These are phyloP conservation scores for Asterochloris erici DNA, from an alignment of 139 green algal genomes.

Conservation along the genomic window DNA sequence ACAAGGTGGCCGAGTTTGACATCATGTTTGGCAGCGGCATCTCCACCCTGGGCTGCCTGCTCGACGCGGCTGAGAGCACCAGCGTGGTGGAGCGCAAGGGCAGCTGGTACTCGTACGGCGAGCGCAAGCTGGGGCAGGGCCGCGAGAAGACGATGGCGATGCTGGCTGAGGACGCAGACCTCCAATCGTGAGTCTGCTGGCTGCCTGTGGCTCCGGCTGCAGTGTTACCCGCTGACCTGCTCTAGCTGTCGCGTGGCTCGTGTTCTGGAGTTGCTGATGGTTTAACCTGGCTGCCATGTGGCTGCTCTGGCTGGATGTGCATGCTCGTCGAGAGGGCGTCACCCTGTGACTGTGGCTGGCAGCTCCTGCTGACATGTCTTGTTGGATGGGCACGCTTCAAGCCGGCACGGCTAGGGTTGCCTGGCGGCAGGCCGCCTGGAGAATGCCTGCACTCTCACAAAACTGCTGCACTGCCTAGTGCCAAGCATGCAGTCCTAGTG, in stretches of 20 bases:
- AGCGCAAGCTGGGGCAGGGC: slow-evolving; percentile 53
- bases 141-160: slow-evolving; percentile 56
- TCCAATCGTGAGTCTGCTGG: slow-evolving; percentile 16
- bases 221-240: neutral
- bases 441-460: neutral
- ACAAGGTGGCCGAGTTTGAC: slow-evolving; percentile 84
- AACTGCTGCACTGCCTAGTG: neutral
- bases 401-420: neutral
- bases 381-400: neutral
- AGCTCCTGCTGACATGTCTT: neutral
- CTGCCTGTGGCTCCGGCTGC: neutral
- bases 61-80: slow-evolving; percentile 78
- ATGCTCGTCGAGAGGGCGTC: neutral
- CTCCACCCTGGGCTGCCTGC: slow-evolving; percentile 54
- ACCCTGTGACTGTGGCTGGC: neutral
- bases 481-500: neutral
- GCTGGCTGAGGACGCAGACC: slow-evolving; percentile 35
- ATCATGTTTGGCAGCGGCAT: slow-evolving; percentile 77
- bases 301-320: neutral
- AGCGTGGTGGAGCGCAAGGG: slow-evolving; percentile 63
- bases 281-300: neutral
- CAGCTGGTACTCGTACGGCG: slow-evolving; percentile 64
- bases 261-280: neutral
- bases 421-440: too few relatives aligned
- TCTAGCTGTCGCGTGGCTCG: neutral